Conservation (phyloP, 352 stramenopile genomes). For the Pythium utonaiense region DNA sequence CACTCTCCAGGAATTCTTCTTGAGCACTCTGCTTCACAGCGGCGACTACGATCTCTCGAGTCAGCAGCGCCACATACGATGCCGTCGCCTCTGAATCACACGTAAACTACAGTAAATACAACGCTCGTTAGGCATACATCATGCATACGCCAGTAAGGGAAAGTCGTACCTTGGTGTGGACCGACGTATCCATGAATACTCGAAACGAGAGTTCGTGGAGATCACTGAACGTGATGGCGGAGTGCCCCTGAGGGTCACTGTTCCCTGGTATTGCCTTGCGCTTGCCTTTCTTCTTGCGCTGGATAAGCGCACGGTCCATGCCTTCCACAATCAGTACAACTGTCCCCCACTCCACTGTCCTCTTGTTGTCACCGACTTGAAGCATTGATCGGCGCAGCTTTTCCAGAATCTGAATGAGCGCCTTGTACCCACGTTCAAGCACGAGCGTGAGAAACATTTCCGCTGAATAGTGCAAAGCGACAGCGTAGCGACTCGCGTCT, state of each 20-base stretch:
- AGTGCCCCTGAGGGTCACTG: neutral
- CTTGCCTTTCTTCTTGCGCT: conserved; percentile 38
- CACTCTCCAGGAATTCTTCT: conserved; percentile 57
- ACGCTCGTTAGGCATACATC: neutral
- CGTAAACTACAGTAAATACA: conserved; percentile 34
- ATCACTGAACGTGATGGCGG: conserved; percentile 42
- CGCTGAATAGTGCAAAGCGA: conserved; percentile 26
- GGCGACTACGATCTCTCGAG: conserved; percentile 49
- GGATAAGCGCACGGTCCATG: conserved; percentile 53
- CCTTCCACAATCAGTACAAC: conserved; percentile 54
- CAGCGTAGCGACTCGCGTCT: conserved; percentile 8
- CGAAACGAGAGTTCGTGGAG: conserved; percentile 61
- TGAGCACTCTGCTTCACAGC: conserved; percentile 31
- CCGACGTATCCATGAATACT: conserved; percentile 55
- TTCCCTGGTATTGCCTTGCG: neutral
- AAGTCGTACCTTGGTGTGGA: conserved; percentile 46
- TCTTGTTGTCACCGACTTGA: conserved; percentile 3
- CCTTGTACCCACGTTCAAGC: conserved; percentile 31
- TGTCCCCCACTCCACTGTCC: conserved; percentile 20
- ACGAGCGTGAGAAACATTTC: conserved; percentile 39
- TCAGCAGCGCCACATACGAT: conserved; percentile 51
- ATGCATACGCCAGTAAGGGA: neutral
- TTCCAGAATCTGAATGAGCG: conserved; percentile 28
- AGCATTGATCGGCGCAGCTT: conserved; percentile 26
- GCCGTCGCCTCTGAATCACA: conserved; percentile 47